Base-by-base conservation (phyloP, 257 asterid species). In the Penstemon eatonii region DNA sequence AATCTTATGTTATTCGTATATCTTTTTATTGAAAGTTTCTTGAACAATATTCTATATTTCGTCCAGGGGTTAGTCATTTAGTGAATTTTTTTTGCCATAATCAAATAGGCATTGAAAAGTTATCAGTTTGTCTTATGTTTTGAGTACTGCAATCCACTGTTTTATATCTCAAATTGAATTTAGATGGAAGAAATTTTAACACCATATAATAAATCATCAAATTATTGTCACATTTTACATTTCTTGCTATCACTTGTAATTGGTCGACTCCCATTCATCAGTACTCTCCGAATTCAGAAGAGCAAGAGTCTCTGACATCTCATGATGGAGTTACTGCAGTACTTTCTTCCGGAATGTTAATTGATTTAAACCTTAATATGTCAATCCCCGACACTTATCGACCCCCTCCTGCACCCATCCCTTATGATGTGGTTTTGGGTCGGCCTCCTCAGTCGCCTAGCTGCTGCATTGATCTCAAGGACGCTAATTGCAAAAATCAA, bases 401-500 rank as follows among this genome's bases (percentile, higher is more conserved):
- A 10, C 47, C 89, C 56, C 96, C 93, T 51, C 93, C 93, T 51
- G 72, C 86, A 56, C 96, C 96, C 37, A 76, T 84, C 57, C 96
- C 96, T 10, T 89, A 83, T 19, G 89, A 86, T 43, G 81, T 75
- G 58, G 86, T 83, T 66, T 71, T 86, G 66, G 90, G 90, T 25
- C 33, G 33, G 19, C 72, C 60, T 59, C 84, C 72, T 15, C 74
- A 73, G 49, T 55, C 69, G 66, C 68, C 72, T 25, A 39, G 47
- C 39, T 45, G 44, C 66, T 45, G 44, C 66, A 47, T 53, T 54
- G 77, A 76, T 78, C 75, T 63, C 64, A 83, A 77, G 58, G 84
- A 67, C 10, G 74, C 63, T 37, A 63, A 67, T 65, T 70, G 68
- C 77, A 82, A 49, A 75, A 69, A 79, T 66, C 82, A 69, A 65